These are phyloP conservation scores for Cryphonectria naterciae DNA, from an alignment of 2,329 filamentous ascomycete genomes.

Conservation along the genomic window DNA sequence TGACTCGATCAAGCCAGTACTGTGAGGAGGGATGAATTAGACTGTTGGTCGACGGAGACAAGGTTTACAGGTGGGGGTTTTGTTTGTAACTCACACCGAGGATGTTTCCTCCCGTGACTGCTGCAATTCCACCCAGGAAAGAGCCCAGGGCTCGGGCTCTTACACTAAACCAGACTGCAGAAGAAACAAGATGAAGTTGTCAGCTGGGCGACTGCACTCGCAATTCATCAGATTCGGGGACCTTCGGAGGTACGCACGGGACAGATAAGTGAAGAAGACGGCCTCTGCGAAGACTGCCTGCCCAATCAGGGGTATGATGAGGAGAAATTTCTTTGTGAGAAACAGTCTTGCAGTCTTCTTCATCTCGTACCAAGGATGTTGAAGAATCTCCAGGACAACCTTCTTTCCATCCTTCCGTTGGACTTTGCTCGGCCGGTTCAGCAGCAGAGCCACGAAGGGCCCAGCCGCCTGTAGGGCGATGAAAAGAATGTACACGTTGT, in stretches of 20 bases:
- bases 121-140: slow-evolving; percentile 70
- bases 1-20: slow-evolving; percentile 62
- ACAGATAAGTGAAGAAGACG: slow-evolving; percentile 72
- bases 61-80: background rate
- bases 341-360: slow-evolving; percentile 63
- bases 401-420: slow-evolving; percentile 67
- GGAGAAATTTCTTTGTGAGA: slow-evolving; percentile 62
- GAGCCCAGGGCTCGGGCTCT: slow-evolving; percentile 71
- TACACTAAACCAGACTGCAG: slow-evolving; percentile 68
- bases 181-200: slow-evolving; percentile 20
- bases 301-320: slow-evolving; percentile 69
- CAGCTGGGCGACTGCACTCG: background rate
- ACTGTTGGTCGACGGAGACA: slow-evolving; percentile 30
- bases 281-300: slow-evolving; percentile 74
- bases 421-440: slow-evolving; percentile 65
- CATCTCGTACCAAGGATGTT: slow-evolving; percentile 62
- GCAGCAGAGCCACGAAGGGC: slow-evolving; percentile 65
- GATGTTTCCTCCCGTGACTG: slow-evolving; percentile 67
- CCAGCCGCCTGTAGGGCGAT: slow-evolving; percentile 70
- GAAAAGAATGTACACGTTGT: slow-evolving; percentile 70
- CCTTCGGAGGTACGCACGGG: slow-evolving; percentile 39
- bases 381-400: slow-evolving; percentile 52
- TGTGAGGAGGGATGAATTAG: slow-evolving; percentile 29
- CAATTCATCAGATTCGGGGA: background rate
- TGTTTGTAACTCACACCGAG: slow-evolving; percentile 53